These are phyloP conservation scores for Suillus variegatus DNA, from an alignment of 768 basidiomycete species.

Conservation along the genomic window DNA sequence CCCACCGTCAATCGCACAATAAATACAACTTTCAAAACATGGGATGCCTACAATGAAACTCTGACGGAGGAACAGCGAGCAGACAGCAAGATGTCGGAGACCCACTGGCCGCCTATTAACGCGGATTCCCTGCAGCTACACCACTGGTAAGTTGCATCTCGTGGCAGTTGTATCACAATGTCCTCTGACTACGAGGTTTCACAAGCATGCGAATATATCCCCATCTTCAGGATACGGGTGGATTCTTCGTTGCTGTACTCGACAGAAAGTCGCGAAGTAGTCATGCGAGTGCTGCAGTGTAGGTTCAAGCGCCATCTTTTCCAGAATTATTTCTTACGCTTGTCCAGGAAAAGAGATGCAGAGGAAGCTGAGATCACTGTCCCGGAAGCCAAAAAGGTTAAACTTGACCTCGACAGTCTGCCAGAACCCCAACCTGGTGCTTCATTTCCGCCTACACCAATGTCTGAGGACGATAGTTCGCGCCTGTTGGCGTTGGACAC, in stretches of 20 bases:
- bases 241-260: conserved; percentile 95
- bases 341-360: conserved; percentile 45
- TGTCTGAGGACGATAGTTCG: conserved; percentile 1
- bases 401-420: conserved; percentile 32
- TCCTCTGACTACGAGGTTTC: neutral
- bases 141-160: conserved; percentile 58
- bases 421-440: conserved; percentile 7
- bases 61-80: conserved; percentile 46
- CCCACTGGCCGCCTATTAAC: conserved; percentile 82
- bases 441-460: neutral
- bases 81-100: conserved; percentile 64
- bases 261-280: conserved; percentile 43
- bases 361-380: conserved; percentile 41
- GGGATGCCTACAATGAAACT: conserved; percentile 57
- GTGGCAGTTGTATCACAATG: neutral
- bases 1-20: conserved; percentile 63
- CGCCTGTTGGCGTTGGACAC: conserved; percentile 7
- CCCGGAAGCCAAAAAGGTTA: conserved; percentile 55
- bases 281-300: conserved; percentile 16
- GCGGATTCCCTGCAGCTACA: conserved; percentile 60
- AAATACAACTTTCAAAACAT: conserved; percentile 55
- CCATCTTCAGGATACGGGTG: conserved; percentile 94
- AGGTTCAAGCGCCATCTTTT: neutral
- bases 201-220: conserved; percentile 87
- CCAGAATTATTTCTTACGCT: conserved; percentile 6